Conservation (phyloP, 1,284 basidiomycete genomes). For the Entoloma clypeatum region DNA sequence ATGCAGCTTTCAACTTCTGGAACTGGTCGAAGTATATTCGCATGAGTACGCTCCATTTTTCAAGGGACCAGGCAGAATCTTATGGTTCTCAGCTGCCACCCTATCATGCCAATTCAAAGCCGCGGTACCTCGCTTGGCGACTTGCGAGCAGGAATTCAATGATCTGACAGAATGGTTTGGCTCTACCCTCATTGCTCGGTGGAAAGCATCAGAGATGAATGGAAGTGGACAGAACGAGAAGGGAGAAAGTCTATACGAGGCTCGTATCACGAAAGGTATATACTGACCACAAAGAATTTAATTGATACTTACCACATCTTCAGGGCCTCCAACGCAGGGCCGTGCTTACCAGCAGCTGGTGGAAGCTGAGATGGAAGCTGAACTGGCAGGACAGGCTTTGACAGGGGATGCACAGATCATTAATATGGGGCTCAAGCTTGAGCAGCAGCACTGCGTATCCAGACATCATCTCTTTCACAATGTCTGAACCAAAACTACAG, state of each 20-base stretch:
- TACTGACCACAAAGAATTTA: neutral
- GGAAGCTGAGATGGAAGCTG: neutral
- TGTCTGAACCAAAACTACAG: neutral
- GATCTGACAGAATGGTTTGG: neutral
- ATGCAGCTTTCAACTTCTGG: constrained; percentile 21
- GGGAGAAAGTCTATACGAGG: constrained; percentile 6
- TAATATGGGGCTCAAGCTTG: constrained; percentile 1
- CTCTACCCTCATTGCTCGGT: constrained; percentile 2
- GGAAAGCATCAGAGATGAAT: constrained; percentile 9
- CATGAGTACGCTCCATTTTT: neutral
- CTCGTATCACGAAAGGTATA: constrained; percentile 1
- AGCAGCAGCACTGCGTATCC: constrained; percentile 2
- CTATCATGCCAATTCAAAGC: constrained; percentile 9
- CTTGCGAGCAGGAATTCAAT: constrained; percentile 3
- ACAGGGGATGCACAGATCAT: neutral
- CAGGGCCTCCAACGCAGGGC: constrained; percentile 7
- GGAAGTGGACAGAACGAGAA: constrained; percentile 5
- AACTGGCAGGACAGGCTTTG: too few relatives aligned
- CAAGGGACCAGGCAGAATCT: too few relatives aligned
- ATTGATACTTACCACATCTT: neutral
- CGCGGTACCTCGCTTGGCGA: constrained; percentile 7
- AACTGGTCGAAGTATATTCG: constrained; percentile 22
- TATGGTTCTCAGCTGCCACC: constrained; percentile 4
- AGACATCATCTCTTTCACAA: neutral
- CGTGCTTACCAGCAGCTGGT: neutral